phyloP scores from a whole-genome alignment of 2,329 filamentous ascomycete species.

The Scytalidium sp. region DNA sequence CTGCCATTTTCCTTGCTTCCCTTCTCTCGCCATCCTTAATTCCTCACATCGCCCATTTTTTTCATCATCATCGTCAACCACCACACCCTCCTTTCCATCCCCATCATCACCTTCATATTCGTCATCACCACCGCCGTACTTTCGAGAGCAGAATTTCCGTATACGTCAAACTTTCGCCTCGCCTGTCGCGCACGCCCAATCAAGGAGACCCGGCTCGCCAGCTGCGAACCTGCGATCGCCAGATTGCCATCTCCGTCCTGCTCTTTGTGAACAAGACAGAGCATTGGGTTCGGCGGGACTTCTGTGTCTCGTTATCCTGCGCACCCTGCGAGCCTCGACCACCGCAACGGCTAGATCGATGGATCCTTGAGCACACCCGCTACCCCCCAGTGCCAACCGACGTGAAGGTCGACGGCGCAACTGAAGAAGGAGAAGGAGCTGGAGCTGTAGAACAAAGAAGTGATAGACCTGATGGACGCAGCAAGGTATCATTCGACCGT shows the following conservation, averaged over 20 bases:
- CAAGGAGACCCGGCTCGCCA: not conserved
- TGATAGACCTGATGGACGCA: slow-evolving; percentile 19
- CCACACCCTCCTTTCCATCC: not conserved
- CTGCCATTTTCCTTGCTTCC: not conserved
- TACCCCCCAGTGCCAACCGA: slow-evolving; percentile 5
- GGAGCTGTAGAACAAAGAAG: not conserved
- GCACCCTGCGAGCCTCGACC: not conserved
- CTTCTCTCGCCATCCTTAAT: not conserved
- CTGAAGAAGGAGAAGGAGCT: slow-evolving; percentile 1
- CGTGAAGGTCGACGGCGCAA: slow-evolving; percentile 14
- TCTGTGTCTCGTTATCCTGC: not conserved
- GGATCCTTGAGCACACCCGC: not conserved
- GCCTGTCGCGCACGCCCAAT: not conserved
- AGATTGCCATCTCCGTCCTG: not conserved
- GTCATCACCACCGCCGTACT: not conserved
- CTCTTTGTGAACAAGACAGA: not conserved
- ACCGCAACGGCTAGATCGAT: slow-evolving; percentile 1
- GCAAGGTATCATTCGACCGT: slow-evolving; percentile 25
- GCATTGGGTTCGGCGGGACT: not conserved
- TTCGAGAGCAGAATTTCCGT: not conserved
- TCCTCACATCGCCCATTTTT: slow-evolving; percentile 1
- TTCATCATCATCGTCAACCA: slow-evolving; percentile 2
- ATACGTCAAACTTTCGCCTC: not conserved
- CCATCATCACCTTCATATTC: slow-evolving; percentile 2
- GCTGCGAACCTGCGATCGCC: not conserved